A percentile compares a stretch with the other conserved stretches of the same genome.
Evolutionary conservation across 768 basidiomycete genomes (phyloP).

Genomic region (Lactarius psammicola): DNA sequence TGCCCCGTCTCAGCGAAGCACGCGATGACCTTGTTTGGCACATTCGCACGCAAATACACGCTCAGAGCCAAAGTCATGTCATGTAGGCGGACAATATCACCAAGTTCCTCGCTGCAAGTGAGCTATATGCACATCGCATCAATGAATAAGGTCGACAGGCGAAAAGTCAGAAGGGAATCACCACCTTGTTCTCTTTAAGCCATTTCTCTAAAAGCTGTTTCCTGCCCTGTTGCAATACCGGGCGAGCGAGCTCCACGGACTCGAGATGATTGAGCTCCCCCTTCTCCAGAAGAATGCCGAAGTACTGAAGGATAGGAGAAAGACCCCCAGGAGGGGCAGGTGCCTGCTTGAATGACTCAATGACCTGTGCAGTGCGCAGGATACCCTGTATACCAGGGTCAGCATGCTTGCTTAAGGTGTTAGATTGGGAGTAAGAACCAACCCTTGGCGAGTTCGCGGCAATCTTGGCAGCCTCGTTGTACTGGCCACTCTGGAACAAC

Average conservation of each 20-base stretch:
- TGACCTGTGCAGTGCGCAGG: constrained; percentile 89
- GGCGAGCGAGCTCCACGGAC: constrained; percentile 91
- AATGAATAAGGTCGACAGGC: background rate
- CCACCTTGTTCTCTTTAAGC: constrained; percentile 98
- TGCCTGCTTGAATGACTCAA: constrained; percentile 95
- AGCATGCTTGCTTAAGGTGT: constrained; percentile 17
- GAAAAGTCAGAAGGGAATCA: constrained; percentile 20
- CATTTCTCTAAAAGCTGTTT: constrained; percentile 98
- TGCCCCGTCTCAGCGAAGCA: constrained; percentile 99
- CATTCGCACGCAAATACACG: constrained; percentile 95
- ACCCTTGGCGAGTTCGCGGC: constrained; percentile 96
- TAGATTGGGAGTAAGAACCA: constrained; percentile 31
- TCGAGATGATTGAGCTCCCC: constrained; percentile 97
- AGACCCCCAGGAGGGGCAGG: constrained; percentile 88
- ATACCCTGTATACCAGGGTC: constrained; percentile 60
- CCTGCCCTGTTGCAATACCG: constrained; percentile 92
- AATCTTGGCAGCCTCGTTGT: constrained; percentile 91
- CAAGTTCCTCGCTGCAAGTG: constrained; percentile 97
- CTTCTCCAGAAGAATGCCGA: constrained; percentile 97
- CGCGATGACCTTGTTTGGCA: constrained; percentile 97
- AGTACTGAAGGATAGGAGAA: constrained; percentile 96
- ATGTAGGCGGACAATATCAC: constrained; percentile 90
- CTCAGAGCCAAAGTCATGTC: constrained; percentile 98
- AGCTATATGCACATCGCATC: constrained; percentile 50
- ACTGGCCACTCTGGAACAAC: constrained; percentile 86